Base-by-base conservation (phyloP, 1,284 basidiomycete genomes). In the Heterobasidion parviporum region DNA sequence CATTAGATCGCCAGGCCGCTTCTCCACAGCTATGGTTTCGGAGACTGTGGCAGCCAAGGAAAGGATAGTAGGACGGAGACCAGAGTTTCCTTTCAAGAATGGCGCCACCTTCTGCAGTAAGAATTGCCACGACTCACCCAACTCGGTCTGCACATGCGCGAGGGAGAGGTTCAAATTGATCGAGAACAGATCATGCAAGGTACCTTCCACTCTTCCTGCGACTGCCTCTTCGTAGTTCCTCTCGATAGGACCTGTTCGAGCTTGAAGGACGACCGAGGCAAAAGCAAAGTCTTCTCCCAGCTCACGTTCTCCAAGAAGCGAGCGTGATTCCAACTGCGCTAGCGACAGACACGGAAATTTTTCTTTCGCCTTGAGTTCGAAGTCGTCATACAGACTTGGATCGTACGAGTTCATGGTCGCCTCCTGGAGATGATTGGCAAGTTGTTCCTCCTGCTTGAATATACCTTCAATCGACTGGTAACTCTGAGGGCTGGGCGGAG, bases 131-230 rank as follows among this genome's bases (percentile, higher is more conserved):
- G 92, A 82, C 56, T 91, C 83, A 0, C 87, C 82, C 50, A 93
- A 74, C 1, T 81, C 74, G 3, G 81, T 81, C 68, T 94, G 89
- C 1, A 89, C 80, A 62, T 95, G 88, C 35, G 92, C 77, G 48
- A 95, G 72, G 0, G 92, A 94, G 61, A 94, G 81, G 66, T 94
- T 92, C 60, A 92, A 75, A 67, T 94, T 94, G 69, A 92, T 81
- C 0, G 83, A 82, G 56, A 77, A 70, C 8, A 89, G 66, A 50
- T 75, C 74, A 52, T 74, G 77, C 60, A 85, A 74, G 9, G 81
- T 69, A 12, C 68, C 69, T 15, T 81, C 78, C 2, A 76, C 68
- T 8, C 68, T 62, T 15, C 77, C 71, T 5, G 72, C 67, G 57
- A 74, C 69, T 14, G 68, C 69, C 54, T 79, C 75, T 15, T 71